These are phyloP conservation scores for Blastobotrys illinoisensis DNA, from an alignment of 1,139 yeast genomes.

Conservation along the genomic window DNA sequence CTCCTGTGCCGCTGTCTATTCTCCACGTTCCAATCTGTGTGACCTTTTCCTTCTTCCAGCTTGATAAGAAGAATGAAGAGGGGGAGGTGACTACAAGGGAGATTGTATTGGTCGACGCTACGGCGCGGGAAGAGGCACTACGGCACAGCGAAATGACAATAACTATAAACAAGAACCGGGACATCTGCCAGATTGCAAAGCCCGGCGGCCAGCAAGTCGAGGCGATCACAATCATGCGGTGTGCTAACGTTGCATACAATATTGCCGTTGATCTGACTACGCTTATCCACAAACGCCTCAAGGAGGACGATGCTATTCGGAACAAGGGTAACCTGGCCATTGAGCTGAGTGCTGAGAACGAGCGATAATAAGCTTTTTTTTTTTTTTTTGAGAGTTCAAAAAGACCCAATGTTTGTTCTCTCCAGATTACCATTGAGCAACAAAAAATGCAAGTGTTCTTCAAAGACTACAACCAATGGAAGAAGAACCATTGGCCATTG, in stretches of 20 bases:
- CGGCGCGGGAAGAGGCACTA: constrained; percentile 66
- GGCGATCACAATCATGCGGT: constrained; percentile 60
- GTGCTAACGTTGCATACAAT: constrained; percentile 60
- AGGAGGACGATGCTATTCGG: constrained; percentile 45
- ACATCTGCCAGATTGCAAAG: constrained; percentile 81
- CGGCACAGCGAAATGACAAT: constrained; percentile 78
- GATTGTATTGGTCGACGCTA: constrained; percentile 70
- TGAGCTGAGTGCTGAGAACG: constrained; percentile 32
- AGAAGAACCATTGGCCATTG: neutral
- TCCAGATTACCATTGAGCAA: neutral
- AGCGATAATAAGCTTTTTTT: constrained; percentile 15
- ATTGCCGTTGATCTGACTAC: constrained; percentile 63
- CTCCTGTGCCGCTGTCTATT: constrained; percentile 80
- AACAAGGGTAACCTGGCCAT: constrained; percentile 31
- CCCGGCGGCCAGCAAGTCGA: constrained; percentile 89
- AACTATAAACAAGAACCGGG: constrained; percentile 84
- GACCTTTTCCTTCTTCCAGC: constrained; percentile 77
- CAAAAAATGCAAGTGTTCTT: neutral
- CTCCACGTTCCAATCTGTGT: constrained; percentile 88
- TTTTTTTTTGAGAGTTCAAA: neutral
- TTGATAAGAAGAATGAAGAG: constrained; percentile 14
- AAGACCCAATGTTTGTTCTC: neutral
- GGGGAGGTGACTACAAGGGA: constrained; percentile 40
- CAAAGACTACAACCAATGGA: neutral
- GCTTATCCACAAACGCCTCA: constrained; percentile 51